These are phyloP conservation scores for Thalassia testudinum DNA, from an alignment of 116 monocot species.

Conservation along the genomic window DNA sequence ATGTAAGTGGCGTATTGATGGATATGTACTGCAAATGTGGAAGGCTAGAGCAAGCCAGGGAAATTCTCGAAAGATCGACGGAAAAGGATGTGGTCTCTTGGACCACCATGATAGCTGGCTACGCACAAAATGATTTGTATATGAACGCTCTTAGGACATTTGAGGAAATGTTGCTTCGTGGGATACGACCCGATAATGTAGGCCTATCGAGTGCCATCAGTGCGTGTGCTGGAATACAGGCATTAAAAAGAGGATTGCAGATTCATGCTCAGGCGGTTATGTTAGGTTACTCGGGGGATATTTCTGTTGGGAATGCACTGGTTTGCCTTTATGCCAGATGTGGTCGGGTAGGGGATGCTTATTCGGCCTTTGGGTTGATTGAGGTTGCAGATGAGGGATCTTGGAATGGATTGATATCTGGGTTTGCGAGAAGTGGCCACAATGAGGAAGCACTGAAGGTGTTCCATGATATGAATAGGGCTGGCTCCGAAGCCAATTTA, in stretches of 20 bases:
- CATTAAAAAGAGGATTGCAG: slow-evolving; percentile 41
- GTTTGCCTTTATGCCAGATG: slow-evolving; percentile 71
- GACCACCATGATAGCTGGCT: slow-evolving; percentile 94
- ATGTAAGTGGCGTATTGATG: slow-evolving; percentile 57
- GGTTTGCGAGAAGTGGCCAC: slow-evolving; percentile 68
- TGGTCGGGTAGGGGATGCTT: slow-evolving; percentile 48
- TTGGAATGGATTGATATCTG: slow-evolving; percentile 91
- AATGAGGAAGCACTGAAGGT: slow-evolving; percentile 60
- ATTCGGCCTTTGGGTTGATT: slow-evolving; percentile 28
- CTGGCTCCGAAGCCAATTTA: slow-evolving; percentile 31
- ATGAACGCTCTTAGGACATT: slow-evolving; percentile 59
- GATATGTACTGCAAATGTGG: slow-evolving; percentile 94
- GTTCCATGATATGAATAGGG: slow-evolving; percentile 36
- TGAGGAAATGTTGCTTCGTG: slow-evolving; percentile 31
- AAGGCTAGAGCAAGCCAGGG: slow-evolving; percentile 24
- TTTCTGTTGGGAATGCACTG: slow-evolving; percentile 72
- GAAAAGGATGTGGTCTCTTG: slow-evolving; percentile 78
- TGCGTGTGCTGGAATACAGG: slow-evolving; percentile 64
- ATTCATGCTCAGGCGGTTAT: slow-evolving; percentile 61
- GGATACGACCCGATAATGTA: slow-evolving; percentile 57
- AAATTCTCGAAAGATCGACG: slow-evolving; percentile 30
- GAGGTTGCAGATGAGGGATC: slow-evolving; percentile 56
- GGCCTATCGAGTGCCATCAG: slow-evolving; percentile 69
- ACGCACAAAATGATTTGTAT: slow-evolving; percentile 47
- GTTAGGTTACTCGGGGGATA: slow-evolving; percentile 49